Evolutionary conservation across 345 rosid species (phyloP).

Genomic region (Gossypium thurberi): DNA sequence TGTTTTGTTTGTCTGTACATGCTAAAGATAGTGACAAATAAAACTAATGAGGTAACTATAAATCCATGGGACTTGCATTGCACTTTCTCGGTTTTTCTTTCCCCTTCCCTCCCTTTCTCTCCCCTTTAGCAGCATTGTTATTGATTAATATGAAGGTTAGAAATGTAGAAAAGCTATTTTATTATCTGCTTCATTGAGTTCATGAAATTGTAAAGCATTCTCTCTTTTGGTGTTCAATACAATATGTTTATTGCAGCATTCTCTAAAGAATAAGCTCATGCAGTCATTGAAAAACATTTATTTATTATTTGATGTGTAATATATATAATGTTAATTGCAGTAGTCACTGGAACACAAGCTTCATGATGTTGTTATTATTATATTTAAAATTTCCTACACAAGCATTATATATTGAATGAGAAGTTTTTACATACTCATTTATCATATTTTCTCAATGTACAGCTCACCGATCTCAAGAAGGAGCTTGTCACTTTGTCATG

Average conservation of each 20-base stretch:
- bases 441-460: constrained; percentile 23
- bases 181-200: not conserved
- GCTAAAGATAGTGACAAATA: not conserved
- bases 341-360: not conserved
- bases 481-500: constrained; percentile 55
- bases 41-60: not conserved
- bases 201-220: not conserved
- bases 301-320: not conserved
- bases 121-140: not conserved
- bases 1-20: not conserved
- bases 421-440: constrained; percentile 5
- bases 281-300: not conserved
- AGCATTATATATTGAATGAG: not conserved
- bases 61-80: not conserved
- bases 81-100: not conserved
- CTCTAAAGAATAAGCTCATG: not conserved
- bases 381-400: not conserved
- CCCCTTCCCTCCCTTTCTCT: not conserved
- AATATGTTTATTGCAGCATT: not conserved
- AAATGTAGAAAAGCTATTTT: not conserved
- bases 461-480: constrained; percentile 80
- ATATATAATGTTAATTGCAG: not conserved
- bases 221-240: not conserved
- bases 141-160: not conserved
- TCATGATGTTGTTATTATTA: not conserved